Percentiles rank a stretch among this genome's conserved stretches.
These are phyloP conservation scores for Phylloporus sp. DNA, from an alignment of 768 basidiomycete species.

Conservation along the genomic window DNA sequence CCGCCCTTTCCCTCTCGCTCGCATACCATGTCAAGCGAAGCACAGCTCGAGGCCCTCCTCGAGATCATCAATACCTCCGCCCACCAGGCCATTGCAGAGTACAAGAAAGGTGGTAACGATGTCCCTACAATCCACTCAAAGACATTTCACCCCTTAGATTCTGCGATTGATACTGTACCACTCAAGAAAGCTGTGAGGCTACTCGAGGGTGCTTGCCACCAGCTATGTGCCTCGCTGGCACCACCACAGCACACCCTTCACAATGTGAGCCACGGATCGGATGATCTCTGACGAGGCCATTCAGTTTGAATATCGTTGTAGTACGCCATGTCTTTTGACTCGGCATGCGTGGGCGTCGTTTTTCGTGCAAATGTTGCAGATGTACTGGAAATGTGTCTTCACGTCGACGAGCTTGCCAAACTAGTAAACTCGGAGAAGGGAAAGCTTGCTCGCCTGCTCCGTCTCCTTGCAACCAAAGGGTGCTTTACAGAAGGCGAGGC, in stretches of 20 bases:
- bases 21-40: neutral
- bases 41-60: neutral
- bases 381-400: constrained; percentile 20
- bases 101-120: constrained; percentile 19
- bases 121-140: constrained; percentile 26
- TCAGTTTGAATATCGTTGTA: neutral
- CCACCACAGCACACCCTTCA: constrained; percentile 28
- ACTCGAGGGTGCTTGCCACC: neutral
- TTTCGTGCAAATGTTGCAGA: constrained; percentile 27
- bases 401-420: constrained; percentile 24
- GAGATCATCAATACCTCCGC: neutral
- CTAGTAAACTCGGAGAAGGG: constrained; percentile 22
- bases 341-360: constrained; percentile 25
- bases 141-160: constrained; percentile 21
- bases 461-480: constrained; percentile 29
- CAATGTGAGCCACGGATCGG: constrained; percentile 15
- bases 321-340: constrained; percentile 23
- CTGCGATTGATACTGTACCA: constrained; percentile 13
- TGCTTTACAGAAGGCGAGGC: constrained; percentile 30
- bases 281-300: neutral
- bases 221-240: constrained; percentile 25
- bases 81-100: constrained; percentile 9
- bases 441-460: constrained; percentile 30
- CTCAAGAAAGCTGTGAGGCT: constrained; percentile 19
- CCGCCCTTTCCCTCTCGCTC: too few relatives aligned